Base-by-base conservation (phyloP, 2,329 filamentous ascomycete species). In the Clarireedia monteithiana region DNA sequence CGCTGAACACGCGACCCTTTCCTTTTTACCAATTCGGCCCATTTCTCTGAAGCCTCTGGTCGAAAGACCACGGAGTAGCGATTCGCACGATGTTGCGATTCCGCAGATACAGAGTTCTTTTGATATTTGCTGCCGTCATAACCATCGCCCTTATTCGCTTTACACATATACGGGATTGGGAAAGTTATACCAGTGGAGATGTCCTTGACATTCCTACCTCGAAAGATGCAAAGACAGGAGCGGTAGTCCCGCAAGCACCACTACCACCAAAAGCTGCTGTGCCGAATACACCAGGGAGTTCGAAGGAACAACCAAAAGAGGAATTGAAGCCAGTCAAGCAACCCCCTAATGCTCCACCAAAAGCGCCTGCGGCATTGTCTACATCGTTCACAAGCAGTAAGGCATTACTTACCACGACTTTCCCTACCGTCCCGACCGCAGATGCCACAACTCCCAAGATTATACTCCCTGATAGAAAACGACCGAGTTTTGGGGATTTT, bases 51-150 rank as follows among this genome's bases (percentile, higher is more conserved):
- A 53, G 10, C 30, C 39, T 48, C 51, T 23, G 51, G 44, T 53
- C 36, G 51, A 53, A 47, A 50, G 51, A 47, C 53, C 52, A 48
- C 34, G 44, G 38, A 48, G 23, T 17, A 40, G 44, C 51, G 38
- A 40, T 46, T 48, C 46, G 58, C 60, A 63, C 65, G 64, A 83
- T 86, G 77, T 69, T 80, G 57, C 80, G 84, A 51, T 75, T 79
- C 60, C 72, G 84, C 63, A 75, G 83, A 67, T 85, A 85, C 65
- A 79, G 84, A 58, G 73, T 83, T 56, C 83, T 85, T 50, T 51
- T 65, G 23, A 44, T 60, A 15, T 58, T 65, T 58, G 63, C 63
- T 24, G 55, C 53, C 15, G 38, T 63, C 15, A 50, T 53, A 23
- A 59, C 59, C 15, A 23, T 60, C 9, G 45, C 64, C 30, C 30